phyloP scores from a whole-genome alignment of 352 stramenopile species.

The Aphanomyces astaci region DNA sequence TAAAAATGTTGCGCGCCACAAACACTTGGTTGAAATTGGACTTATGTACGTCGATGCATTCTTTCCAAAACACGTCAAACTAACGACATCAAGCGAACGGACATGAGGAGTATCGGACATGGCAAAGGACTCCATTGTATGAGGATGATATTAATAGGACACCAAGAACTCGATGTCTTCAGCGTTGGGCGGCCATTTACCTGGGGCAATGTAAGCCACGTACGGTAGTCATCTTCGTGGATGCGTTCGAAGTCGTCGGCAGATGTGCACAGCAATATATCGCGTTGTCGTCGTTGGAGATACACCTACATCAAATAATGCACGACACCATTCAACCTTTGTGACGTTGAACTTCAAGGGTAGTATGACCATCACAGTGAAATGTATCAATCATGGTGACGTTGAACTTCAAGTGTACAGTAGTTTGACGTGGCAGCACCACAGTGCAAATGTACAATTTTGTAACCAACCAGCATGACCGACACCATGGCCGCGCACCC shows the following conservation, averaged over 20 bases:
- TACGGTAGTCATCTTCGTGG: constrained; percentile 27
- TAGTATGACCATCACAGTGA: no score
- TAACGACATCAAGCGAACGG: constrained; percentile 8
- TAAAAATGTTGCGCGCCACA: constrained; percentile 28
- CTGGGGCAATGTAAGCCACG: constrained; percentile 28
- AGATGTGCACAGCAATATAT: constrained; percentile 28
- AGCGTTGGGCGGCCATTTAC: neutral
- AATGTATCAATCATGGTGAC: no score
- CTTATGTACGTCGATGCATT: constrained; percentile 34
- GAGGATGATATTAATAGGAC: no score
- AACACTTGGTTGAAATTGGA: constrained; percentile 35
- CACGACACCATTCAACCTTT: no score
- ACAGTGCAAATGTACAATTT: no score
- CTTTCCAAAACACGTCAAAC: constrained; percentile 38
- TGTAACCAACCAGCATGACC: constrained; percentile 34
- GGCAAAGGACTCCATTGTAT: no score
- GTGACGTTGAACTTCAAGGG: no score
- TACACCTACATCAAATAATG: constrained; percentile 31
- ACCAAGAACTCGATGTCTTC: neutral
- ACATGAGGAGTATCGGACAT: no score
- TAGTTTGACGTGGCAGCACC: no score
- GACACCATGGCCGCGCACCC: constrained; percentile 39
- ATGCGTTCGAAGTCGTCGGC: constrained; percentile 26
- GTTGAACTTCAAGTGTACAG: no score
- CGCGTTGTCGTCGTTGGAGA: constrained; percentile 31